Evolutionary conservation across 164 flowering plant genomes (phyloP).

Genomic region (Echeveria elegans): DNA sequence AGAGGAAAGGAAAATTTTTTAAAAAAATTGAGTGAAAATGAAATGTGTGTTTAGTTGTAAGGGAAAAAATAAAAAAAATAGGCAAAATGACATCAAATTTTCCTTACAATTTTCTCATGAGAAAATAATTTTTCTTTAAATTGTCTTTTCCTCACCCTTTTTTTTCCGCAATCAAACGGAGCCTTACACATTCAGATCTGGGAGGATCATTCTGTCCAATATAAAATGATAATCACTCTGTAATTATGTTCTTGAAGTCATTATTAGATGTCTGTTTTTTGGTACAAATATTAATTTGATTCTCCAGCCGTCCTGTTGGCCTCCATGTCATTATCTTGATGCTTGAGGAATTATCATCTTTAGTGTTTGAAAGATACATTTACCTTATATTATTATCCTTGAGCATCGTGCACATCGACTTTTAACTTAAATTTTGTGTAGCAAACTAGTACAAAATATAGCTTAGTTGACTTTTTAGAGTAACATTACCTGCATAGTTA

Average conservation of each 20-base stretch:
- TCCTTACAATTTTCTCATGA: too few relatives aligned
- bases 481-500: not conserved
- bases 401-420: slow-evolving; percentile 3
- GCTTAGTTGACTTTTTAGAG: not conserved
- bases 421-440: too few relatives aligned
- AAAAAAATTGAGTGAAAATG: too few relatives aligned
- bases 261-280: not conserved
- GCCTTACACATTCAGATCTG: not conserved
- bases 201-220: not conserved
- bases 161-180: too few relatives aligned
- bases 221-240: not conserved
- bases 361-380: slow-evolving; percentile 1
- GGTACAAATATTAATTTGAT: not conserved
- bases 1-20: too few relatives aligned
- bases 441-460: too few relatives aligned
- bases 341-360: not conserved
- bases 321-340: not conserved
- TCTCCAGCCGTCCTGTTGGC: not conserved
- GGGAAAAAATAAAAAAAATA: too few relatives aligned
- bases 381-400: not conserved
- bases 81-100: too few relatives aligned
- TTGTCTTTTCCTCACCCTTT: too few relatives aligned
- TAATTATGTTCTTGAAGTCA: not conserved
- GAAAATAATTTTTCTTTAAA: too few relatives aligned
- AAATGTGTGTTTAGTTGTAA: too few relatives aligned